Evolutionary conservation across 1,139 yeast genomes (phyloP), one percentile per base, ranked within the genome.

Genomic region (Arxiozyma slooffiae): DNA sequence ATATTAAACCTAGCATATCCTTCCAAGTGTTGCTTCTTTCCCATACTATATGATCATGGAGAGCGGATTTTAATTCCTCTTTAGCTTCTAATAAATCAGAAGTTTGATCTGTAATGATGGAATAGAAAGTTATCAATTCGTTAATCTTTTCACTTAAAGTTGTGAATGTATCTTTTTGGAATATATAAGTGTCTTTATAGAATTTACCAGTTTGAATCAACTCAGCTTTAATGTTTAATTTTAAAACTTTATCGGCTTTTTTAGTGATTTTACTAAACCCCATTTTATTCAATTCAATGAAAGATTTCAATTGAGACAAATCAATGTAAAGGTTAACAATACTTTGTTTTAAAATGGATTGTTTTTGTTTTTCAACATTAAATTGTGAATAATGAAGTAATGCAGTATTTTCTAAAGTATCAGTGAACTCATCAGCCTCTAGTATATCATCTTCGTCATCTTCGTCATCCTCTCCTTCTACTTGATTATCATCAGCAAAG

Each of bases 41-140:
- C 85, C 87, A 82, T 14, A 82, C 86, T 47, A 82, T 83, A 60
- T 81, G 86, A 55, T 82, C 89, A 61, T 86, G 76, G 53, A 82
- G 70, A 57, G 77, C 81, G 5, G 82, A 75, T 48, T 82, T 79
- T 56, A 82, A 70, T 57, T 79, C 82, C 36, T 57, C 55, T 42
- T 57, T 56, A 44, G 67, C 64, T 8, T 56, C 58, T 9, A 63
- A 64, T 2, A 67, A 37, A 38, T 62, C 55, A 38, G 58, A 55
- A 2, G 60, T 48, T 48, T 62, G 63, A 17, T 60, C 60, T 4
- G 73, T 72, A 42, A 73, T 67, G 6, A 67, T 61, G 3, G 75
- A 68, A 53, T 77, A 81, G 20, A 78, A 71, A 51, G 75, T 74
- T 46, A 77, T 72, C 44, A 80, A 61, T 49, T 72, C 71, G 41